Base-by-base conservation (phyloP, 2,329 filamentous ascomycete species). In the Xylaria sp. region DNA sequence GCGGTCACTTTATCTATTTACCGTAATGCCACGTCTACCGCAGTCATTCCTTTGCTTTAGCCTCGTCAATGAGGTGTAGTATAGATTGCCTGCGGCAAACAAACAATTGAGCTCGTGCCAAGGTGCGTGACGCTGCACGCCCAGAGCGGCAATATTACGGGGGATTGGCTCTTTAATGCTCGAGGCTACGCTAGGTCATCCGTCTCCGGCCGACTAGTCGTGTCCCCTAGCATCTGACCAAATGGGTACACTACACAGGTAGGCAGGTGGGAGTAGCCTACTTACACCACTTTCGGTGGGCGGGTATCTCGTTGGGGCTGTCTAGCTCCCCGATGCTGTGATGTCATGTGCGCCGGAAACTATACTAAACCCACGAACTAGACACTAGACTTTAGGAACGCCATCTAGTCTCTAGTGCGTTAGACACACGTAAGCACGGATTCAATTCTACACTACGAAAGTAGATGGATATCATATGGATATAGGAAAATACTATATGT, bases 291-390 rank as follows among this genome's bases (percentile, higher is more conserved):
- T 42, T 20, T 25, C 7, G 5, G 29, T 17, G 7, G n/a, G 49
- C n/a, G 42, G 49, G 29, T 15, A 36, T 53, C 29, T 33, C 36
- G 17, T 31, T 36, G n/a, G 47, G 38, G 10, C 17, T 29, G 10
- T 50, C 39, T 27, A 3, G 27, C 17, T 55, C 13, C 4, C 38
- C 15, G 36, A 50, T 20, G 13, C 17, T n/a, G 63, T 67, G 61
- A 22, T 60, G 61, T 67, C 65, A 64, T 61, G n/a, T 22, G 65
- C 38, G 56, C 56, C 50, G 27, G 15, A 33, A 31, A 33, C 49
- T 11, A 33, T 33, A 22, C 29, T 33, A 51, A 29, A n/a, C n/a
- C n/a, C 25, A 25, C 13, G n/a, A 20, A 45, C n/a, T n/a, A n/a
- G 20, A 31, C 29, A 31, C 29, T 45, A 11, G 38, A 42, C 38